Evolutionary conservation across 2,329 filamentous ascomycete species (phyloP), one percentile per base, ranked within the genome.

Genomic region (Akanthomyces lecanii): DNA sequence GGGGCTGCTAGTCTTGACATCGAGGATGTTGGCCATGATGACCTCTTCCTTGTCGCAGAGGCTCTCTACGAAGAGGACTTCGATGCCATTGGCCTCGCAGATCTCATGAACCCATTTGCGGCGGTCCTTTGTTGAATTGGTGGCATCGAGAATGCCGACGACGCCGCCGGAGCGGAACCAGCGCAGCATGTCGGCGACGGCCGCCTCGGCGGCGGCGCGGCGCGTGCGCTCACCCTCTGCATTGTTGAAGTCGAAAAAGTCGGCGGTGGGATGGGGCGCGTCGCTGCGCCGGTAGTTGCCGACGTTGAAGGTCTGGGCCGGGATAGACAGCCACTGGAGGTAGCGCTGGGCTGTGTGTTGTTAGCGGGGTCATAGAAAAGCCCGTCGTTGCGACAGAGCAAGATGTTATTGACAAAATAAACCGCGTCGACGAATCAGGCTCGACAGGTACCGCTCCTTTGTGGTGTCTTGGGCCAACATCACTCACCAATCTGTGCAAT

Each of bases 1-100:
- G 1, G 95, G 95, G 63, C 91, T 96, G 30, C 92, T 96, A 2
- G 92, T 94, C 82, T 99, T 99, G 71, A 99, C 95, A 73, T 97
- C 93, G 67, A 93, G 87, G 68, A 99, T 97, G 76, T 99, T 99
- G 81, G 88, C 91, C 92, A 97, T 97, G 78, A 99, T 97, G 68
- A 98, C 81, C 51, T 94, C 89, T 74, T 98, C 93, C 69, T 97
- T 89, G 72, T 99, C 94, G 75, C 95, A 99, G 74, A 95, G 96
- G 69, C 91, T 96, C 80, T 99, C 95, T 54, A 99, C 95, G 69
- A 96, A 99, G 54, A 99, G 80, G 11, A 96, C 93, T 73, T 97
- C 92, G 65, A 98, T 88, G 61, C 88, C 87, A 67, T 94, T 87
- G 14, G 83, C 81, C 8, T 83, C 81, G 74, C 93, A 95, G 54